These are phyloP conservation scores for Capronia epimyces DNA, from an alignment of 2,329 filamentous ascomycete species.

Conservation along the genomic window DNA sequence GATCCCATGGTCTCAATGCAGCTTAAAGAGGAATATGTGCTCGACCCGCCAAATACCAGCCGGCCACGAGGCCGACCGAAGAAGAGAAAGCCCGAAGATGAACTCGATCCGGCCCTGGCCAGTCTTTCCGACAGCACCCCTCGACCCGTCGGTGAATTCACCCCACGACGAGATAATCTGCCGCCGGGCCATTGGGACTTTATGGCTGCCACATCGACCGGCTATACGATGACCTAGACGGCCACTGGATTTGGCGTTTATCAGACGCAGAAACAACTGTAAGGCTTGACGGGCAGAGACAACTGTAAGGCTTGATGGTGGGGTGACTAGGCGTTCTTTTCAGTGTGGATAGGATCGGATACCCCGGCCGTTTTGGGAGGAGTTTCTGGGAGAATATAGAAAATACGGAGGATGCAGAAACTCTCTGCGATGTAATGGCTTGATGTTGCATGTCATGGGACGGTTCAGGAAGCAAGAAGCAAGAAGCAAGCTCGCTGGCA, in stretches of 20 bases:
- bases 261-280: background rate
- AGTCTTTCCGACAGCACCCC: conserved; percentile 11
- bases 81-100: conserved; percentile 29
- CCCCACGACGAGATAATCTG: conserved; percentile 20
- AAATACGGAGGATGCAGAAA: background rate
- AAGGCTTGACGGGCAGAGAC: too few relatives aligned
- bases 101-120: conserved; percentile 33
- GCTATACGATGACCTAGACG: conserved; percentile 26
- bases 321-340: background rate
- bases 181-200: conserved; percentile 31
- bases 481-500: background rate
- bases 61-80: conserved; percentile 29
- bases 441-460: background rate
- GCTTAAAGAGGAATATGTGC: conserved; percentile 30
- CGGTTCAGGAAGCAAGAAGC: background rate
- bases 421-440: background rate
- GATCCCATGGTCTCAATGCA: conserved; percentile 28
- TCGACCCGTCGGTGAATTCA: conserved; percentile 13
- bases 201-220: conserved; percentile 22
- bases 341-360: background rate
- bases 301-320: background rate
- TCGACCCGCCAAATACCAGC: conserved; percentile 27
- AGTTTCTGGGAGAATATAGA: background rate
- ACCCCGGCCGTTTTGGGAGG: background rate
- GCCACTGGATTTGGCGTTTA: background rate